phyloP scores from a whole-genome alignment of 257 asterid species.

The Ehretia macrophylla region DNA sequence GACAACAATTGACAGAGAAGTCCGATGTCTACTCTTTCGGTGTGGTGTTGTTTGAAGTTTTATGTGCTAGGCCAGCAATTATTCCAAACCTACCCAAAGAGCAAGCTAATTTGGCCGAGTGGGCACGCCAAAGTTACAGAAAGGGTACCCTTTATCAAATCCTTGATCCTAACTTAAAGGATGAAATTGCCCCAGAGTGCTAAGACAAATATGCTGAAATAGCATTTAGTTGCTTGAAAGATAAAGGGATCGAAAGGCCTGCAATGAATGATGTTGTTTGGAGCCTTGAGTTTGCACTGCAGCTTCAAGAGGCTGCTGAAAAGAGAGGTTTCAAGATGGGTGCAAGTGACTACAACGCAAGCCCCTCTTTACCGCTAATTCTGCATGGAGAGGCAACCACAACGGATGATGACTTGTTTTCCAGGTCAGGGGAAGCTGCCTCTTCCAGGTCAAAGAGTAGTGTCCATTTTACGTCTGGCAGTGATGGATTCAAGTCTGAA shows the following conservation, averaged over 20 bases:
- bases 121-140: constrained; percentile 36
- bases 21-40: constrained; percentile 78
- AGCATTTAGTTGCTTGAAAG: constrained; percentile 42
- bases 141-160: constrained; percentile 41
- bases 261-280: constrained; percentile 60
- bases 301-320: constrained; percentile 50
- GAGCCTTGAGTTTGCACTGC: constrained; percentile 57
- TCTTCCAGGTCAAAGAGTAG: constrained; percentile 16
- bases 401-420: constrained; percentile 25
- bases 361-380: constrained; percentile 12
- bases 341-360: background rate
- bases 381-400: constrained; percentile 5
- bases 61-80: constrained; percentile 47
- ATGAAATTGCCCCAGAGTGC: constrained; percentile 48
- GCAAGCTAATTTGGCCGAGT: constrained; percentile 46
- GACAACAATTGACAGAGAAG: constrained; percentile 53
- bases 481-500: constrained; percentile 13
- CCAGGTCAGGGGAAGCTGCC: constrained; percentile 14
- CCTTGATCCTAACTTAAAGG: constrained; percentile 39
- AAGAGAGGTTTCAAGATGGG: constrained; percentile 6
- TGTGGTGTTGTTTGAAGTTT: constrained; percentile 53
- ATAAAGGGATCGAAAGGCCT: constrained; percentile 44
- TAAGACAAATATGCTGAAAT: constrained; percentile 37
- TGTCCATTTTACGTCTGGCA: background rate
- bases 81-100: constrained; percentile 22